phyloP scores from a whole-genome alignment of 2,329 filamentous ascomycete species.

The Sporothrix globosa region DNA sequence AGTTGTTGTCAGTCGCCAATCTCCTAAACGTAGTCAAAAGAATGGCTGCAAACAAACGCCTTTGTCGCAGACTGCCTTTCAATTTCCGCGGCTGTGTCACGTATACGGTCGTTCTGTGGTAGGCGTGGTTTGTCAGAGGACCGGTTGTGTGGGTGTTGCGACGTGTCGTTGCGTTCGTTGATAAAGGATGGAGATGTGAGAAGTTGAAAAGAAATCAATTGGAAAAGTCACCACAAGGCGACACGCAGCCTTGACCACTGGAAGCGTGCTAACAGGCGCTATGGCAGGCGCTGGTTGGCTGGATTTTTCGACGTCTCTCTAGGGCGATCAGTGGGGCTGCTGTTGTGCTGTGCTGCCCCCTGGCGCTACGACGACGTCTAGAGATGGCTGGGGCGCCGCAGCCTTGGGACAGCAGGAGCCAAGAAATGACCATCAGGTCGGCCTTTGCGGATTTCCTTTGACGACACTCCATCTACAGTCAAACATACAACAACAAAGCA shows the following conservation, averaged over 20 bases:
- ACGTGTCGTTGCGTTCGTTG: neutral
- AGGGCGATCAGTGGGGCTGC: conserved; percentile 9
- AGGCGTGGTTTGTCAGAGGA: neutral
- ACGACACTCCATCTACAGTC: neutral
- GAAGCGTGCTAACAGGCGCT: conserved; percentile 1
- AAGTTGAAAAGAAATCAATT: conserved; percentile 5
- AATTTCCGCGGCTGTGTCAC: neutral
- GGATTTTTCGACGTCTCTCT: neutral
- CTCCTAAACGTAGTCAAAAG: neutral
- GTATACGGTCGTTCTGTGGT: neutral
- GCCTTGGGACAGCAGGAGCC: neutral
- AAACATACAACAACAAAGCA: neutral
- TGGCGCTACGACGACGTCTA: neutral
- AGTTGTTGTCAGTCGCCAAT: neutral
- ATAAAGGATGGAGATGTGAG: neutral
- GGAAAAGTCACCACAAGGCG: neutral
- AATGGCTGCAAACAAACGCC: neutral
- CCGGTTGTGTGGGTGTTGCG: neutral
- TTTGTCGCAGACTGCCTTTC: neutral
- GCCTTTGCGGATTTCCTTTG: neutral
- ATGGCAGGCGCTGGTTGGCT: conserved; percentile 21
- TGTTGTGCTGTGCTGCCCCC: neutral
- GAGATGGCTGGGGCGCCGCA: conserved; percentile 1
- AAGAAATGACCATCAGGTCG: neutral
- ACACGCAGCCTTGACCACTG: neutral